Conservation (phyloP, 192 early-diverging fungal species). For the Dimargaris xerosporica region DNA sequence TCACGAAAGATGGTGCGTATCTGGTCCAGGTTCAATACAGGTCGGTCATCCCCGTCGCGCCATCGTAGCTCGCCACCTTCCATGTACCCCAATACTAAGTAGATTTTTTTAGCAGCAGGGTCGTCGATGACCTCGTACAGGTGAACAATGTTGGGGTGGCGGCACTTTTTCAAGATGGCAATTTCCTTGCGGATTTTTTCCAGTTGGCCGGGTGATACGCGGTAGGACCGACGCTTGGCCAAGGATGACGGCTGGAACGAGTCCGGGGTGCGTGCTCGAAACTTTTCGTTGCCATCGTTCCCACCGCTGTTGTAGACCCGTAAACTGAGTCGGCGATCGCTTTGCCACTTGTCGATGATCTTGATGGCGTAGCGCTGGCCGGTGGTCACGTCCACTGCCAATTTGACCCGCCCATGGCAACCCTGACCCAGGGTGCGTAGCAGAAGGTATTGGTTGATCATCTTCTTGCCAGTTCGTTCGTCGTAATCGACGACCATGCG, state of each 20-base stretch:
- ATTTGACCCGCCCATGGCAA: conserved; percentile 91
- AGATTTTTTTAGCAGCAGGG: conserved; percentile 76
- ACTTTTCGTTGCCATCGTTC: neutral
- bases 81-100: conserved; percentile 85
- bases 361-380: conserved; percentile 47
- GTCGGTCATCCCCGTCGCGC: conserved; percentile 44
- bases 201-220: conserved; percentile 15
- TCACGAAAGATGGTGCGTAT: conserved; percentile 76
- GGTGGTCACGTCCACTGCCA: conserved; percentile 65
- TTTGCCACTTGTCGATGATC: conserved; percentile 27
- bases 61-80: conserved; percentile 84
- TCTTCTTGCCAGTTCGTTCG: conserved; percentile 73
- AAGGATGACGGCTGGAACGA: too few species aligned
- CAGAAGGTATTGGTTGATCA: conserved; percentile 93
- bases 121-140: conserved; percentile 93
- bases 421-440: conserved; percentile 81
- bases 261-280: too few species aligned
- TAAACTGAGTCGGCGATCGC: conserved; percentile 8
- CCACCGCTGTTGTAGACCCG: neutral
- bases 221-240: neutral
- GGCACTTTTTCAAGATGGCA: conserved; percentile 89
- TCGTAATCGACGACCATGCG: conserved; percentile 73
- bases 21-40: conserved; percentile 43
- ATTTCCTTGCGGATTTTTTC: conserved; percentile 90
- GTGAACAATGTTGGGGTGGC: conserved; percentile 80